These are phyloP conservation scores for Xylariales sp. DNA, from an alignment of 2,329 filamentous ascomycete genomes.

Conservation along the genomic window DNA sequence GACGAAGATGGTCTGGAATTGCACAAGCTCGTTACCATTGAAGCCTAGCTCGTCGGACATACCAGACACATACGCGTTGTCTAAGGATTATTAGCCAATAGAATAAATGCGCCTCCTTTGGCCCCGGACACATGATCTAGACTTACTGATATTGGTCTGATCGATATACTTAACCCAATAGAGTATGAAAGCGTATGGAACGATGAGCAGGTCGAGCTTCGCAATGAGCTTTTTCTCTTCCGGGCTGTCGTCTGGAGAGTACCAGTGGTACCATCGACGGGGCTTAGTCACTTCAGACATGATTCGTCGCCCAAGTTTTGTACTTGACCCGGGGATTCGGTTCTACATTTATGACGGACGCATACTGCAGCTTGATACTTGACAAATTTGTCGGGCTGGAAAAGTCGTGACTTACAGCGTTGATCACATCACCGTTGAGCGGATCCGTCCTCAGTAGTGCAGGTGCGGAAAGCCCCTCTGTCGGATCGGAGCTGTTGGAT, in stretches of 20 bases:
- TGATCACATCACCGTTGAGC: too few relatives aligned
- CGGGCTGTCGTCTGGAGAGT: conserved; percentile 13
- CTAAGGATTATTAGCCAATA: conserved; percentile 20
- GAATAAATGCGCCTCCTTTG: background rate
- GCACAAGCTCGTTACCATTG: conserved; percentile 49
- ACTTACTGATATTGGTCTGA: conserved; percentile 16
- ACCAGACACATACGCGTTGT: conserved; percentile 52
- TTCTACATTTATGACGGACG: too few relatives aligned
- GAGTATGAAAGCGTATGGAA: conserved; percentile 16
- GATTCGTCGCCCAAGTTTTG: too few relatives aligned
- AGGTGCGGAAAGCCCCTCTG: too few relatives aligned
- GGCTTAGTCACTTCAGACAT: too few relatives aligned
- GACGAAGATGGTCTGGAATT: conserved; percentile 49
- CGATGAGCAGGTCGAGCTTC: conserved; percentile 16
- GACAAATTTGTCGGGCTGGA: too few relatives aligned
- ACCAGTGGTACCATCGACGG: conserved; percentile 19
- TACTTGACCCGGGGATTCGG: too few relatives aligned
- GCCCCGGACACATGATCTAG: too few relatives aligned
- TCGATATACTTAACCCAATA: conserved; percentile 20
- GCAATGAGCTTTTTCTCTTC: conserved; percentile 16
- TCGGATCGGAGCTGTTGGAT: too few relatives aligned
- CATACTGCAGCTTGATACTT: too few relatives aligned
- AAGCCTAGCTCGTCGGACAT: conserved; percentile 48
- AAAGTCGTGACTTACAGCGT: too few relatives aligned
- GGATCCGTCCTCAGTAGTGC: too few relatives aligned